phyloP scores from a whole-genome alignment of 768 basidiomycete species.

The Rhodotorula graminis region DNA sequence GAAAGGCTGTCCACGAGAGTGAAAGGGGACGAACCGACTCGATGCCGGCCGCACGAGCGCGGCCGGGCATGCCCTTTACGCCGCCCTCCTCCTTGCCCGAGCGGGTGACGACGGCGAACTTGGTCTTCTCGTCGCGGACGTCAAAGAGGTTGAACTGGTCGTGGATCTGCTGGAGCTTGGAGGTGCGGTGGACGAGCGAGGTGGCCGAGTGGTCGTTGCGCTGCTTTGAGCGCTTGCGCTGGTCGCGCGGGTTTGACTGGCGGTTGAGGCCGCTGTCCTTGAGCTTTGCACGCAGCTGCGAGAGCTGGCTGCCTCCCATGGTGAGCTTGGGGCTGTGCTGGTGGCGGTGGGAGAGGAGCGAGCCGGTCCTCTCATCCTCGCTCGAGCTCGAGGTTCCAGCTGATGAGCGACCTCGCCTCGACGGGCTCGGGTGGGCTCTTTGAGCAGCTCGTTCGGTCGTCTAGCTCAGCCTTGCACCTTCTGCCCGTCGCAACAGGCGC shows the following conservation, averaged over 20 bases:
- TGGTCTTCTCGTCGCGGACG: constrained; percentile 80
- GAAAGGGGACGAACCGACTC: constrained; percentile 79
- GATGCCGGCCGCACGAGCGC: constrained; percentile 82
- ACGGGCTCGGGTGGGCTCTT: too few species aligned
- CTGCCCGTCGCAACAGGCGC: not conserved
- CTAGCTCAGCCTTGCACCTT: too few species aligned
- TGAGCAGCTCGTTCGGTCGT: too few species aligned
- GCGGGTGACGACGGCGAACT: constrained; percentile 86
- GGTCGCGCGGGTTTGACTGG: constrained; percentile 63
- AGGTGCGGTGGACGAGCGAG: constrained; percentile 40
- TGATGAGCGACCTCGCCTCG: too few species aligned
- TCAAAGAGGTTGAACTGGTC: constrained; percentile 89
- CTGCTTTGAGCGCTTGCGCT: constrained; percentile 56
- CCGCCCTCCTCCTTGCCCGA: constrained; percentile 63
- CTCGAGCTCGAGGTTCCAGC: too few species aligned
- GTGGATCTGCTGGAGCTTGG: constrained; percentile 76
- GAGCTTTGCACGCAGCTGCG: constrained; percentile 82
- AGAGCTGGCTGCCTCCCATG: constrained; percentile 63
- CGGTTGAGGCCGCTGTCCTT: constrained; percentile 71
- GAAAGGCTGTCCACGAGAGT: too few species aligned
- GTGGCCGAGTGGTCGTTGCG: constrained; percentile 29
- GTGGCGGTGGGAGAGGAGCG: not conserved
- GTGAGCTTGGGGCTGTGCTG: too few species aligned
- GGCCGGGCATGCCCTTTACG: constrained; percentile 71
- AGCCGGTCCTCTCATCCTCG: too few species aligned